These are phyloP conservation scores for Grifola frondosa DNA, from an alignment of 1,284 basidiomycete species.

Conservation along the genomic window DNA sequence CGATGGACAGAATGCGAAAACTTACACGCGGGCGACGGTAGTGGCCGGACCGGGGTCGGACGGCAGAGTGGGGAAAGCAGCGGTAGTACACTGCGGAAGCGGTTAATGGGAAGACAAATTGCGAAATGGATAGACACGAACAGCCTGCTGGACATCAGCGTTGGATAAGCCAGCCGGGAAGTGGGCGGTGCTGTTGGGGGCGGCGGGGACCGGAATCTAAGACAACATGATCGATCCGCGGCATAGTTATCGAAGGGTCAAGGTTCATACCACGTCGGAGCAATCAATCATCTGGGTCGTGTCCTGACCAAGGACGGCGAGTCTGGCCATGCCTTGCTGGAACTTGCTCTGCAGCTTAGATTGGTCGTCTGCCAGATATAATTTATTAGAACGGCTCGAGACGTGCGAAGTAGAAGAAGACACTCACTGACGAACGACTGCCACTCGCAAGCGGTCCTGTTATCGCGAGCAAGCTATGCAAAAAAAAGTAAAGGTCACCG, in stretches of 20 bases:
- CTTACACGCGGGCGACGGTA: conserved; percentile 22
- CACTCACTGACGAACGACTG: conserved; percentile 32
- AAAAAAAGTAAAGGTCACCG: background rate
- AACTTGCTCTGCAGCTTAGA: too few species aligned
- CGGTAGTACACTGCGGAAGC: conserved; percentile 5
- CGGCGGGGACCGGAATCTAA: conserved; percentile 28
- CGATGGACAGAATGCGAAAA: too few species aligned
- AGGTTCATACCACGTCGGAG: conserved; percentile 26
- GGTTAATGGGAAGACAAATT: too few species aligned
- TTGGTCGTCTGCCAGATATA: conserved; percentile 20
- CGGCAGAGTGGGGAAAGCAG: conserved; percentile 17
- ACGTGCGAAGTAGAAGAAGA: too few species aligned
- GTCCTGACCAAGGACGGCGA: conserved; percentile 28
- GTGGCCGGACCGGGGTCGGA: conserved; percentile 22
- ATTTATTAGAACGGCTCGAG: conserved; percentile 5
- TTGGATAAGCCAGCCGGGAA: conserved; percentile 4
- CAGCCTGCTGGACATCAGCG: conserved; percentile 4
- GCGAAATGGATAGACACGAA: background rate
- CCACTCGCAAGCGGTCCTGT: conserved; percentile 36
- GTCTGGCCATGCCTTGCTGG: conserved; percentile 27
- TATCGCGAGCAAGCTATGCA: conserved; percentile 16
- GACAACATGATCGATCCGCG: too few species aligned
- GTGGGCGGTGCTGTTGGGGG: conserved; percentile 5
- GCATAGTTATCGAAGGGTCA: too few species aligned
- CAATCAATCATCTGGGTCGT: conserved; percentile 14